phyloP scores from a whole-genome alignment of 495 filamentous ascomycete species.

The Talaromyces thailandensis region DNA sequence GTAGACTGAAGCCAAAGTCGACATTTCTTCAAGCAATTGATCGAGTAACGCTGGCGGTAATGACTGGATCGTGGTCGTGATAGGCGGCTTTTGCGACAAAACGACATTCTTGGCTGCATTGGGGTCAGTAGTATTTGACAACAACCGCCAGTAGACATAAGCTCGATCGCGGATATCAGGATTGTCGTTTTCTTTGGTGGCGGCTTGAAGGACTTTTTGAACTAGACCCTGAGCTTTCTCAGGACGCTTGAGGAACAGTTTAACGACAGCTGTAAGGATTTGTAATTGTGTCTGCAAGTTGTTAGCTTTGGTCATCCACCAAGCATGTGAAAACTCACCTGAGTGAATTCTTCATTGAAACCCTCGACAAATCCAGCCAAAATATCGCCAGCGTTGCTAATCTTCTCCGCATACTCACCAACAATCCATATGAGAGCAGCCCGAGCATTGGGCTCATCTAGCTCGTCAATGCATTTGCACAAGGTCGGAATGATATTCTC shows the following conservation, averaged over 20 bases:
- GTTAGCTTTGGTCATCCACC: not conserved
- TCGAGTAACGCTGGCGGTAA: conserved; percentile 78
- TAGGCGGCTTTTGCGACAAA: conserved; percentile 87
- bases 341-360: conserved; percentile 87
- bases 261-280: conserved; percentile 92
- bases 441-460: conserved; percentile 89
- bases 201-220: conserved; percentile 83
- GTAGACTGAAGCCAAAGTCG: conserved; percentile 97
- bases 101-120: conserved; percentile 83
- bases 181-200: conserved; percentile 92
- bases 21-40: conserved; percentile 77
- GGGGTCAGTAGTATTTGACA: conserved; percentile 77
- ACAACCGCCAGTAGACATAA: conserved; percentile 95
- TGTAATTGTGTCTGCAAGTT: conserved; percentile 71
- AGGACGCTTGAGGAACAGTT: conserved; percentile 93
- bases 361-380: conserved; percentile 78
- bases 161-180: conserved; percentile 94
- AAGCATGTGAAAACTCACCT: conserved; percentile 36
- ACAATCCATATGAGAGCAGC: conserved; percentile 97
- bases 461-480: conserved; percentile 92
- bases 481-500: conserved; percentile 95
- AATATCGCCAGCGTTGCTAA: conserved; percentile 92
- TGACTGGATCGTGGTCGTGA: conserved; percentile 84
- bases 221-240: conserved; percentile 88
- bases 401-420: conserved; percentile 97